Evolutionary conservation across 2,329 filamentous ascomycete species (phyloP), one percentile per base, ranked within the genome.

Genomic region (Thielaviopsis musarum): DNA sequence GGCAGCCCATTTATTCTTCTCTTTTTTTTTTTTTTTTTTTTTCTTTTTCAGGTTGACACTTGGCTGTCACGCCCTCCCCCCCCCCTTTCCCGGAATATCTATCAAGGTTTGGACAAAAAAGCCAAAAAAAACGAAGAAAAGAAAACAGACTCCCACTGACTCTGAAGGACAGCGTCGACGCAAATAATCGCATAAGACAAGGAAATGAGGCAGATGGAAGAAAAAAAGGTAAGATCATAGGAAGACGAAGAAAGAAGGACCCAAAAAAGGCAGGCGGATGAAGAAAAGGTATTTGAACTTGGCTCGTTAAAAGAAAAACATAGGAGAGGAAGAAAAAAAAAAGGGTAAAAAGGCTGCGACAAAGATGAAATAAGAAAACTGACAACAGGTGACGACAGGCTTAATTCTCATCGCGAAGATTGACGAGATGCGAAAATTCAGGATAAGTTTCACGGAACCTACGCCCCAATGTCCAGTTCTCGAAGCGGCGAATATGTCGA

Each of bases 391-490:
- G 15, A 45, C 15, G 13, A 45, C 15, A 45, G 21, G 21, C 53
- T 61, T 48, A 60, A 15, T 49, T n/a, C 19, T 54, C 45, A 45
- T 52, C 52, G 45, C 38, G 38, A 17, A 61, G 52, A 59, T 62
- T 59, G 52, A 62, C 34, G 45, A 57, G 34, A 34, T 54, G 57
- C 15, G 41, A 54, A 59, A 61, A 64, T 45, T 62, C 69, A 0
- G 88, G 88, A 65, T 85, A 88, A 0, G 78, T 74, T 62, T 77
- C 75, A 22, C 78, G 77, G 69, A 93, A 93, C 1, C 75, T 74
- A 5, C 80, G 77, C 0, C 89, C 89, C 1, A 95, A 67, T 61
- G 81, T 85, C 90, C 91, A 96, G 66, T 95, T 95, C 61, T 83
- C 79, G 48, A 90, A 67, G 52, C 87, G 77, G 2, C 85, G 73